Percentiles rank a stretch among this genome's conserved stretches.
These are phyloP conservation scores for Cylindrotheca fusiformis DNA, from an alignment of 108 stramenopile species.

Conservation along the genomic window DNA sequence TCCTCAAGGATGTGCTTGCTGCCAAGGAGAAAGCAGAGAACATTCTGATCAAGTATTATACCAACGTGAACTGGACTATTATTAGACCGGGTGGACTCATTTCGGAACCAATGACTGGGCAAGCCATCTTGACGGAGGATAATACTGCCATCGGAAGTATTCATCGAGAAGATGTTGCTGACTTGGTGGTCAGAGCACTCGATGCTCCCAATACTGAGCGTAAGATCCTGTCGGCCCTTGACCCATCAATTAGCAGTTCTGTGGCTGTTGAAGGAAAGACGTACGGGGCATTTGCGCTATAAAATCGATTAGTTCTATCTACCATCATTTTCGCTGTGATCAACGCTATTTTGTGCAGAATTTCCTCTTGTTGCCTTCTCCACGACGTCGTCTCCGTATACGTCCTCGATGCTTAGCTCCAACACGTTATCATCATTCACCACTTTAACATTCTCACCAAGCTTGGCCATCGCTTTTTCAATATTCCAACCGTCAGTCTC, in stretches of 20 bases:
- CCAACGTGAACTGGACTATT: conserved; percentile 95
- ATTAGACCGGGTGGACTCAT: conserved; percentile 92
- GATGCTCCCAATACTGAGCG: conserved; percentile 61
- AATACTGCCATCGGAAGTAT: conserved; percentile 85
- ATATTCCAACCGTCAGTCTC: conserved; percentile 70
- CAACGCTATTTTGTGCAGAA: not conserved
- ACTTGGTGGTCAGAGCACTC: conserved; percentile 66
- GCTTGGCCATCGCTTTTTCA: conserved; percentile 49
- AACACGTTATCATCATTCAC: conserved; percentile 69
- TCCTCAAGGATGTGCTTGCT: conserved; percentile 64
- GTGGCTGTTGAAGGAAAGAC: conserved; percentile 50
- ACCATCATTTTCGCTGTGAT: not conserved
- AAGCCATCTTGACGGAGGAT: conserved; percentile 89
- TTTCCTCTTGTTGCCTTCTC: conserved; percentile 62
- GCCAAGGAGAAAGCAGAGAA: conserved; percentile 80
- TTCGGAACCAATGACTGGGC: conserved; percentile 68
- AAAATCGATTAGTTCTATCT: conserved; percentile 4
- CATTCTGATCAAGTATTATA: conserved; percentile 89
- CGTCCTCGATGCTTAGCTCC: conserved; percentile 76
- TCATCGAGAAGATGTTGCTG: conserved; percentile 88
- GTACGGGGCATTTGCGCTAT: conserved; percentile 51
- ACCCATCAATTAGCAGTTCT: conserved; percentile 56
- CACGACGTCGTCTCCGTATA: conserved; percentile 72
- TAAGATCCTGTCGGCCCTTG: conserved; percentile 71
- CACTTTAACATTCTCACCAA: conserved; percentile 62